Evolutionary conservation across 2,329 filamentous ascomycete genomes (phyloP).

Genomic region (Fusarium coffeatum): DNA sequence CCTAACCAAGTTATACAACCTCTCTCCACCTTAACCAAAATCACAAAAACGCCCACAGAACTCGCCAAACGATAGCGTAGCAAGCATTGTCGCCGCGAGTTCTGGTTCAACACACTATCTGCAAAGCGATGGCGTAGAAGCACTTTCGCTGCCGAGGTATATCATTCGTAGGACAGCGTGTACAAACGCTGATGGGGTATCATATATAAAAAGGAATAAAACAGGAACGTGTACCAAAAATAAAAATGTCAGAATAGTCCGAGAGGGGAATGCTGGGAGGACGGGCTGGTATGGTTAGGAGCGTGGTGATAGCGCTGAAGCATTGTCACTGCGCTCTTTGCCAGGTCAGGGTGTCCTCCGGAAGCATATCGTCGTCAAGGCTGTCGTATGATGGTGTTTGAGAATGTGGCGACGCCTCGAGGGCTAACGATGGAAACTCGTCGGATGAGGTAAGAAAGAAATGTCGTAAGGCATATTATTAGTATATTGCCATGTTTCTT

Average conservation of each 20-base stretch:
- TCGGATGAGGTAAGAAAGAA: constrained; percentile 26
- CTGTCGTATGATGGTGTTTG: too few relatives aligned
- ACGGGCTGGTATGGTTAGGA: constrained; percentile 7
- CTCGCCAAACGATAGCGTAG: constrained; percentile 63
- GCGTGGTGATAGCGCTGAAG: constrained; percentile 61
- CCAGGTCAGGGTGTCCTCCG: constrained; percentile 10
- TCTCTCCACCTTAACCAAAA: neutral
- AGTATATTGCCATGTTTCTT: constrained; percentile 18
- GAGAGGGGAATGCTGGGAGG: constrained; percentile 7
- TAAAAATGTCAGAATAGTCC: constrained; percentile 26
- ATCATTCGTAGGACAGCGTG: constrained; percentile 57
- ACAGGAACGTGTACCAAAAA: constrained; percentile 35
- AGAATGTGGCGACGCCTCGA: neutral
- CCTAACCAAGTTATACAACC: neutral
- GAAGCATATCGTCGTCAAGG: constrained; percentile 58
- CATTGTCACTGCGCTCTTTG: constrained; percentile 60
- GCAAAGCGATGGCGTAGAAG: constrained; percentile 64
- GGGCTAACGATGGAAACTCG: neutral
- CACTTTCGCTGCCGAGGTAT: constrained; percentile 65
- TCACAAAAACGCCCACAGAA: constrained; percentile 59
- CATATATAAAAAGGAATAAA: constrained; percentile 48
- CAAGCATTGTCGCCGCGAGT: constrained; percentile 63
- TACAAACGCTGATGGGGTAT: constrained; percentile 61
- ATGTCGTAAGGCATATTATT: constrained; percentile 20
- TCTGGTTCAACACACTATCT: constrained; percentile 66